phyloP scores from a whole-genome alignment of 2,329 filamentous ascomycete genomes.

The Trichoderma arundinaceum region DNA sequence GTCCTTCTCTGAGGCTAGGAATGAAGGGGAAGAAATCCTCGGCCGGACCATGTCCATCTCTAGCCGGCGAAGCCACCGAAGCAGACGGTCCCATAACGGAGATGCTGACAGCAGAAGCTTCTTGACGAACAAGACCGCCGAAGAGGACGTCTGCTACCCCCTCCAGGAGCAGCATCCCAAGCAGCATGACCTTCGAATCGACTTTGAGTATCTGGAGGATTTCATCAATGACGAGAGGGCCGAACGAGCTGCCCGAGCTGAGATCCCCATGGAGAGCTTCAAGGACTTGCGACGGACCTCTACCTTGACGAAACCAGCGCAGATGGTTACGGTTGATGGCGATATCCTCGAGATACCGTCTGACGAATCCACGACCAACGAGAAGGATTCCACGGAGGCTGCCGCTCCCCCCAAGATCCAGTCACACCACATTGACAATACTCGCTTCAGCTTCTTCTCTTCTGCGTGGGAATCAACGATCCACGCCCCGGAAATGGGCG shows the following conservation, averaged over 20 bases:
- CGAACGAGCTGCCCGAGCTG: constrained; percentile 53
- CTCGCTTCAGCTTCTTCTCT: constrained; percentile 95
- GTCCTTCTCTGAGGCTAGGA: constrained; percentile 58
- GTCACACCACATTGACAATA: constrained; percentile 62
- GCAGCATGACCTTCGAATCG: constrained; percentile 71
- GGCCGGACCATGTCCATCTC: constrained; percentile 73
- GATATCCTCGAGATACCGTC: constrained; percentile 62
- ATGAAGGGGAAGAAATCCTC: constrained; percentile 55
- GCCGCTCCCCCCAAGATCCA: constrained; percentile 47
- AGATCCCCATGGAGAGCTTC: constrained; percentile 47
- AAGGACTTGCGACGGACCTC: constrained; percentile 43
- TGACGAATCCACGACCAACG: constrained; percentile 50
- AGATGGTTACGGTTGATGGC: constrained; percentile 59
- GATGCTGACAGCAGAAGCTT: constrained; percentile 67
- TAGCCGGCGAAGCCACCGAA: constrained; percentile 55
- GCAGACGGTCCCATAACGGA: constrained; percentile 61
- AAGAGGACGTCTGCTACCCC: constrained; percentile 90
- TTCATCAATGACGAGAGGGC: constrained; percentile 73
- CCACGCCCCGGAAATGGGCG: constrained; percentile 86
- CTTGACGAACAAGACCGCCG: constrained; percentile 71
- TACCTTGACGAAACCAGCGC: constrained; percentile 40
- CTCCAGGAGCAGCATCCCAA: constrained; percentile 68
- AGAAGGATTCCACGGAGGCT: constrained; percentile 52
- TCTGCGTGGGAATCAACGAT: constrained; percentile 93
- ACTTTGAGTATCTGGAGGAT: constrained; percentile 92